These are phyloP conservation scores for Pharnaceum exiguum DNA, from an alignment of 148 eudicot genomes.

Conservation along the genomic window DNA sequence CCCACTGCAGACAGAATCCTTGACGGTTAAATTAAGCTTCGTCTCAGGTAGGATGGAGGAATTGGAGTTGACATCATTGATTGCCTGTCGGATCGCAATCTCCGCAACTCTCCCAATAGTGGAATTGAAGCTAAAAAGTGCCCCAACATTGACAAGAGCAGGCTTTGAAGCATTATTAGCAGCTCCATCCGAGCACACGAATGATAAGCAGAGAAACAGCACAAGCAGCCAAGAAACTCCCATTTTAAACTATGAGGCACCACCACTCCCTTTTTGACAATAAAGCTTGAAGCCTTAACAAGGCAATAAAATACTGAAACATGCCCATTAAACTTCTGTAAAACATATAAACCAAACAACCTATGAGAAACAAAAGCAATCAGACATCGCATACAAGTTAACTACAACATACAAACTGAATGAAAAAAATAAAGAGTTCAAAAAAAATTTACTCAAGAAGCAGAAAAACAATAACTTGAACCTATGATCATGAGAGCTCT, in stretches of 20 bases:
- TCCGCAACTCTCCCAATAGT: constrained; percentile 81
- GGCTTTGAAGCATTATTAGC: constrained; percentile 53
- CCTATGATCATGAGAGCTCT: too few species aligned
- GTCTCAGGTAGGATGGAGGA: constrained; percentile 52
- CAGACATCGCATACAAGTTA: too few species aligned
- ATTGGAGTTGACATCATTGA: constrained; percentile 76
- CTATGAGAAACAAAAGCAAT: constrained; percentile 8
- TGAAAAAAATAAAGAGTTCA: too few species aligned
- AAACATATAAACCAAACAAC: background rate
- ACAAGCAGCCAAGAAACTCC: constrained; percentile 25
- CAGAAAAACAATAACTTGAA: too few species aligned
- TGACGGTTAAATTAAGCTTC: constrained; percentile 44
- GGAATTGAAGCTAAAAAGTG: constrained; percentile 76
- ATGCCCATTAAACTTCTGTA: constrained; percentile 24
- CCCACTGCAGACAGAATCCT: constrained; percentile 69
- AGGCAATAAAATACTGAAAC: constrained; percentile 10
- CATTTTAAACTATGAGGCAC: constrained; percentile 33
- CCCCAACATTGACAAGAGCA: constrained; percentile 71
- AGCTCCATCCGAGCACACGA: constrained; percentile 34
- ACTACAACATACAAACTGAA: too few species aligned
- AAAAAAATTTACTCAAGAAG: too few species aligned
- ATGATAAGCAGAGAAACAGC: constrained; percentile 28
- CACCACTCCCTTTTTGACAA: constrained; percentile 15
- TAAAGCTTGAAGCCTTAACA: constrained; percentile 12
- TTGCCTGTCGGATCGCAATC: constrained; percentile 84